Percentiles rank a stretch among this genome's conserved stretches.
These are phyloP conservation scores for Leccinum rimulosum DNA, from an alignment of 768 basidiomycete genomes.

Conservation along the genomic window DNA sequence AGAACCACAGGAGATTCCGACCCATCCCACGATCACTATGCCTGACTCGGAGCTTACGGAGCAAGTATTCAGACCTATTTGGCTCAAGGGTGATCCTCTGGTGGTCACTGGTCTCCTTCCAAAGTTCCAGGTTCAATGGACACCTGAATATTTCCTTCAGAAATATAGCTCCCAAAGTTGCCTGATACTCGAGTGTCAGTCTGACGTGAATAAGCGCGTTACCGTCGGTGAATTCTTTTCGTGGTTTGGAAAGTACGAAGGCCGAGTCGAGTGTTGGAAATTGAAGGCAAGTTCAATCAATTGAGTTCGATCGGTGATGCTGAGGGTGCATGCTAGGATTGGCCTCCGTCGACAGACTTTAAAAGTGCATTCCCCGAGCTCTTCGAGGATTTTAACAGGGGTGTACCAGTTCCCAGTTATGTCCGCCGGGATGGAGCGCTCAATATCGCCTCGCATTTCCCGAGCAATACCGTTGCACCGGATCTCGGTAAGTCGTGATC, in stretches of 20 bases:
- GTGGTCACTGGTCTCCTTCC: slow-evolving; percentile 66
- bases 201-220: slow-evolving; percentile 56
- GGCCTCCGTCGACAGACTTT: slow-evolving; percentile 89
- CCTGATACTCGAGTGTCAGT: slow-evolving; percentile 81
- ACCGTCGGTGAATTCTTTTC: slow-evolving; percentile 80
- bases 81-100: slow-evolving; percentile 73
- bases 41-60: slow-evolving; percentile 50
- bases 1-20: slow-evolving; percentile 39
- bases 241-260: slow-evolving; percentile 68
- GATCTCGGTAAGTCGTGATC: slow-evolving; percentile 61
- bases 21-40: slow-evolving; percentile 46
- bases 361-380: slow-evolving; percentile 78
- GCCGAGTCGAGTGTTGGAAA: slow-evolving; percentile 61
- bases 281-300: slow-evolving; percentile 54
- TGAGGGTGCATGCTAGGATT: slow-evolving; percentile 57
- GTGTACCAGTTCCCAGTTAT: slow-evolving; percentile 86
- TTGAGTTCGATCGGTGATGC: background rate
- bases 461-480: slow-evolving; percentile 70
- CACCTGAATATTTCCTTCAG: slow-evolving; percentile 75
- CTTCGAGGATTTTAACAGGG: slow-evolving; percentile 79
- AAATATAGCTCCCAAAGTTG: slow-evolving; percentile 63
- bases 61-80: slow-evolving; percentile 61
- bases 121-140: slow-evolving; percentile 73
- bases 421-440: slow-evolving; percentile 87
- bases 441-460: slow-evolving; percentile 90